These are phyloP conservation scores for Hibiscus mutabilis DNA, from an alignment of 345 rosid genomes.

Conservation along the genomic window DNA sequence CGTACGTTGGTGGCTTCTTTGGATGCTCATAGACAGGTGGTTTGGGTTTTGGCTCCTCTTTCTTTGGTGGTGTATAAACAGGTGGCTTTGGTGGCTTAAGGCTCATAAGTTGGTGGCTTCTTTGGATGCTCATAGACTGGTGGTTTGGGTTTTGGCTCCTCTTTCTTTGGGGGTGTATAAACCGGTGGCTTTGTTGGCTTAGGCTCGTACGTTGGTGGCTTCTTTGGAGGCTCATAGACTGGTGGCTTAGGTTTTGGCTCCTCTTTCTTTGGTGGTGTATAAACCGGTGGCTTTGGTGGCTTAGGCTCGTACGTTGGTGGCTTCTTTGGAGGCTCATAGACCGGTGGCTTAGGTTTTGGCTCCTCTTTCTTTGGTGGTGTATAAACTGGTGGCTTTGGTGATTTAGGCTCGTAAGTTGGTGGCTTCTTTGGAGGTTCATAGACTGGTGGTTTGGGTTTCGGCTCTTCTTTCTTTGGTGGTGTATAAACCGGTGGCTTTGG, in stretches of 20 bases:
- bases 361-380: slow-evolving; percentile 1
- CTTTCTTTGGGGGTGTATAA: too few relatives aligned
- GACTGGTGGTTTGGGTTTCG: not conserved
- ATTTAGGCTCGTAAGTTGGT: not conserved
- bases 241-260: slow-evolving; percentile 9
- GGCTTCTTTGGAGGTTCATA: not conserved
- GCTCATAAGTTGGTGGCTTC: too few relatives aligned
- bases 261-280: slow-evolving; percentile 3
- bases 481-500: slow-evolving; percentile 12
- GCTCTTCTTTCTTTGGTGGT: not conserved
- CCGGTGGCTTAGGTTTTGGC: not conserved
- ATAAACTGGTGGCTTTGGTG: not conserved
- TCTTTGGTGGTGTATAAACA: not conserved
- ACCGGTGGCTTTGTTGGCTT: too few relatives aligned
- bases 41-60: not conserved
- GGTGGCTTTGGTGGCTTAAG: slow-evolving; percentile 18
- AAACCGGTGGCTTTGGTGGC: not conserved
- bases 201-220: not conserved
- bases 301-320: not conserved
- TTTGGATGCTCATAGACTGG: slow-evolving; percentile 1
- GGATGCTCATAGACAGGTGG: not conserved
- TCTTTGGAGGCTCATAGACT: not conserved
- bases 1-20: not conserved
- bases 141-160: too few relatives aligned
- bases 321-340: slow-evolving; percentile 8